Base-by-base conservation (phyloP, 768 basidiomycete genomes). In the Chalciporus piperatus region DNA sequence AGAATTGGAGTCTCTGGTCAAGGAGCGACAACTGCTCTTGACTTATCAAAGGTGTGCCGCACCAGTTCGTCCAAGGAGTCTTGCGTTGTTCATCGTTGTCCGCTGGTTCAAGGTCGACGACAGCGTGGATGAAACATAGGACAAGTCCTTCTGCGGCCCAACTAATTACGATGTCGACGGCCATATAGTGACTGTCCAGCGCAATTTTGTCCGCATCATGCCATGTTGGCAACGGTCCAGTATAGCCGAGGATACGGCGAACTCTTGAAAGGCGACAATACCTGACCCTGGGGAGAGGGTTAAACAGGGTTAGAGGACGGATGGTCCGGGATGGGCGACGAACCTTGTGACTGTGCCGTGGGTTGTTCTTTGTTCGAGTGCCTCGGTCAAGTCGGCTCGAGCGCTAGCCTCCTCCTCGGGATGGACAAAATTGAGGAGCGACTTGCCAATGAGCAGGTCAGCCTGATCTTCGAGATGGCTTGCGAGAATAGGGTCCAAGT, bases 161-260 rank as follows among this genome's bases (percentile, higher is more conserved):
- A 69, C 92, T 94, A 64, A 92, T 87, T 61, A 92, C 90, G 62
- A 94, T 83, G 70, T 94, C 90, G 53, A 89, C 86, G 6, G 85
- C 84, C 82, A 92, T 85, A 68, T 92, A 93, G 64, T 90, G 73
- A 25, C 73, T 70, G 73, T 93, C 89, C 16, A 83, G 61, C 11
- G 81, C 75, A 56, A 86, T 76, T 70, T 85, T 87, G 58, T 89
- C 83, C 7, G 77, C 83, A 53, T 86, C 84, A 30, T 70, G 65
- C 81, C 85, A 90, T 7, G 74, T 66, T 19, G 74, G 68, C 37
- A 65, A 63, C 12, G 81, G 77, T 0, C 82, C 86, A 17, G 75
- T 68, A 68, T 84, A 78, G 39, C 89, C 90, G n/a, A 93, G 78
- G 48, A 78, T 65, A 54, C 83, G 81, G 52, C 89, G 86, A 52